Base-by-base conservation (phyloP, 352 stramenopile genomes). In the Globisporangium rhizosaccharum region DNA sequence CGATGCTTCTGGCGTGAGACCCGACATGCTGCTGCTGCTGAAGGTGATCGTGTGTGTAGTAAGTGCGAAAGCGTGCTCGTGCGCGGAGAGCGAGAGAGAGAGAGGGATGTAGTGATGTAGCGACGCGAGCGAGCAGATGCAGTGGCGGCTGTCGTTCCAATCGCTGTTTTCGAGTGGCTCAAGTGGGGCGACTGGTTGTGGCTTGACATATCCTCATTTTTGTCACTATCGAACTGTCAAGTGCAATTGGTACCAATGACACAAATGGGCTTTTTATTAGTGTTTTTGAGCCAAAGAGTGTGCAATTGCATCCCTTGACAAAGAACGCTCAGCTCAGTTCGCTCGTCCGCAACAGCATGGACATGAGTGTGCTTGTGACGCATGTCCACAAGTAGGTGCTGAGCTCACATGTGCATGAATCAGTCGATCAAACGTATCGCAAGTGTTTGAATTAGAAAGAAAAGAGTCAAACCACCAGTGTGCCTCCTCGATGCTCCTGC, bases 1-100 rank as follows among this genome's bases (percentile, higher is more conserved):
- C 61, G 82, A 96, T 25, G 85, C 84, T 51, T 96, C 87, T 42
- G 85, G 80, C 1, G 80, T 90, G 36, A 94, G 71, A 61, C 82
- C 78, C 55, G 81, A 88, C 83, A 92, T 92, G 10, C 6, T 33
- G 20, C 20, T 39, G 48, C 18, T 15, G 8, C 3, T 28, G 17
- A 26, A 26, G 11, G 0, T 49, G 44, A 8, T 8, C 20, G 20
- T 49, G 44, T 18, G 41, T 46, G 41, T n/a, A 25, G 44, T 49
- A n/a, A 3, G 33, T 12, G 33, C 33, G 5, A 39, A 12, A 39
- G 33, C 28, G 28, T 33, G 28, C 28, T 33, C 33, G 33, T 25
- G 44, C 44, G 44, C 23, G 23, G 23, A 23, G 23, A 23, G 23
- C 23, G 10, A 20, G 18, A 14, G 20, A 20, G 11, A 26, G 11